These are phyloP conservation scores for Gyromitra esculenta DNA, from an alignment of 2,329 filamentous ascomycete species.

Conservation along the genomic window DNA sequence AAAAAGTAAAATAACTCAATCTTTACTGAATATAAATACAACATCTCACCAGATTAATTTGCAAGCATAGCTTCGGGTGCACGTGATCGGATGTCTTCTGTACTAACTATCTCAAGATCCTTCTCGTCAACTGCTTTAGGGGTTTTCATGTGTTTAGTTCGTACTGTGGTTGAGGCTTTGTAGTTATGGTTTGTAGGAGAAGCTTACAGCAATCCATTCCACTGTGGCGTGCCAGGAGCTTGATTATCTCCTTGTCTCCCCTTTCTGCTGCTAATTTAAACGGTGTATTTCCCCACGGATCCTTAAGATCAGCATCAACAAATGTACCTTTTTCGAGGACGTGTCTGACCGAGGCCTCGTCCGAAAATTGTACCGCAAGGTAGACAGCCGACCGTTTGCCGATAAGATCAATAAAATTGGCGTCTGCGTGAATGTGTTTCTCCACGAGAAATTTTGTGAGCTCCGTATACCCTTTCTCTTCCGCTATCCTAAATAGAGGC, in stretches of 20 bases:
- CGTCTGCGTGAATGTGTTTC: background rate
- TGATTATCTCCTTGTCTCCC: constrained; percentile 4
- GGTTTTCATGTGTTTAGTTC: background rate
- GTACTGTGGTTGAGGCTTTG: too few relatives aligned
- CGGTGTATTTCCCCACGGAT: constrained; percentile 3
- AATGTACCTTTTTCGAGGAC: background rate
- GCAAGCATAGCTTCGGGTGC: background rate
- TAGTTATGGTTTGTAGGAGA: background rate
- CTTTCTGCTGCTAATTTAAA: background rate
- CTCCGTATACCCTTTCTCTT: constrained; percentile 16
- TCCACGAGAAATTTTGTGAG: constrained; percentile 19
- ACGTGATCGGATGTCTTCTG: background rate
- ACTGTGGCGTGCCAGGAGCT: background rate
- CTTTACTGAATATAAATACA: background rate
- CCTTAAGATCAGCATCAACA: background rate
- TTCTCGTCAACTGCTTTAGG: background rate
- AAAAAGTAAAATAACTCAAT: background rate
- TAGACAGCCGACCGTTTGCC: constrained; percentile 14
- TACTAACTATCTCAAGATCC: background rate
- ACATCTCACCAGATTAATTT: background rate
- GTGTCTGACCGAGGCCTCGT: constrained; percentile 16
- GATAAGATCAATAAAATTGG: constrained; percentile 3
- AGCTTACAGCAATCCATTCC: background rate
- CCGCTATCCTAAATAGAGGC: constrained; percentile 10
- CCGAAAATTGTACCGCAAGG: constrained; percentile 10